Evolutionary conservation across 805 yeast species (phyloP), one percentile per base, ranked within the genome.

Genomic region (Candida patagonica): DNA sequence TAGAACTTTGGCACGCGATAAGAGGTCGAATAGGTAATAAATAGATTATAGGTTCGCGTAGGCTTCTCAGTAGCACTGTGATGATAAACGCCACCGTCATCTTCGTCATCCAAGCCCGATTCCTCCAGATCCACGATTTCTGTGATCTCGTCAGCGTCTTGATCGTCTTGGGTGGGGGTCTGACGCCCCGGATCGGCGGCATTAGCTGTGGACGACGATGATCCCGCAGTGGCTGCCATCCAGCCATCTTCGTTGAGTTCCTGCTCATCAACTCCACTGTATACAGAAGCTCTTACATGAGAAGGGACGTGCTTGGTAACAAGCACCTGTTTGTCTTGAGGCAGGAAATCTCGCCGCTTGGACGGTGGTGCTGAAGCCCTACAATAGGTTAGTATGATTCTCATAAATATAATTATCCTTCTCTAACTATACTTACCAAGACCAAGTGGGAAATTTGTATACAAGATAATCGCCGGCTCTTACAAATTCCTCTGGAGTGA

Each of bases 1-100:
- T 87, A 92, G 73, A 94, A 70, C 65, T 92, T 87, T 22, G 98
- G 98, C 4, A 92, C 98, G 32, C 97, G 71, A 57, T 92, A 92
- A 1, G 95, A 82, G 0, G 98, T 89, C 8, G 95, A 85, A 60
- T 92, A 92, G 2, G 94, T 76, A 52, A 92, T 87, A 65, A 81
- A 92, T 37, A 92, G 65, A 61, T 92, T 96, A 59, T 89, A 92
- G 46, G 76, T 75, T 48, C 96, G 67, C 26, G 51, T 46, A 3
- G 59, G 54, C 8, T 51, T 26, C 12, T 48, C 34, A 5, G 53
- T 44, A 16, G 34, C 27, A 23, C 31, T 30, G 5, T 13, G 33
- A 7, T 21, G 13, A 24, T 40, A 43, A 2, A 38, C 42, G 12
- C 36, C 50, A 8, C 26, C 48, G 9, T 45, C 47, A 7, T 48